Conservation (phyloP, 108 stramenopile species). For the Aurantiochytrium sp. region DNA sequence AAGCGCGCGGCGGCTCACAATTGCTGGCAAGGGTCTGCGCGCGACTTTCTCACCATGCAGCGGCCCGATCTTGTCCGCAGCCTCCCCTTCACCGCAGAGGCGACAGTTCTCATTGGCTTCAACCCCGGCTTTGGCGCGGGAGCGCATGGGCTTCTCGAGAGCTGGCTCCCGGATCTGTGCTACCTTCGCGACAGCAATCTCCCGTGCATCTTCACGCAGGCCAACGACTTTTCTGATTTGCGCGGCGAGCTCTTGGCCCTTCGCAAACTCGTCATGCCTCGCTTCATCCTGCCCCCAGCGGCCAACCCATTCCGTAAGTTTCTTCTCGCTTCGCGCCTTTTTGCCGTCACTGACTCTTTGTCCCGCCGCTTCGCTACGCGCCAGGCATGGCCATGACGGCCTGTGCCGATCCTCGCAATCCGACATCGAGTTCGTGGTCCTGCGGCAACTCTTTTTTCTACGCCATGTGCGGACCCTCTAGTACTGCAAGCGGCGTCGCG, state of each 20-base stretch:
- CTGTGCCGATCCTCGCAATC: not conserved
- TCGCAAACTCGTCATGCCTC: not conserved
- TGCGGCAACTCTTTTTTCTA: conserved; percentile 7
- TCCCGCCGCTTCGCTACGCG: no score
- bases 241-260: not conserved
- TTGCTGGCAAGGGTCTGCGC: not conserved
- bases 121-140: not conserved
- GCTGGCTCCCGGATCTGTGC: not conserved
- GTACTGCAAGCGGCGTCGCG: no score
- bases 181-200: not conserved
- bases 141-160: not conserved
- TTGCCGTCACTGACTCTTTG: not conserved
- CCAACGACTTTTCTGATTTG: not conserved
- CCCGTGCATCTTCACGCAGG: not conserved
- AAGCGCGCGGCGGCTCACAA: not conserved
- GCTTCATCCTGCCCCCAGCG: not conserved
- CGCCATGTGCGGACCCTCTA: not conserved
- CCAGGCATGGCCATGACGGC: not conserved
- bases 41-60: not conserved
- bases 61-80: not conserved
- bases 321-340: not conserved
- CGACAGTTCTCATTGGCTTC: not conserved
- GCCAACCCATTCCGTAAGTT: not conserved
- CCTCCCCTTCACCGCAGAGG: not conserved
- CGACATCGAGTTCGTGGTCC: not conserved